Conservation (phyloP, 1,284 basidiomycete genomes). For the Boletellus deceptivus region DNA sequence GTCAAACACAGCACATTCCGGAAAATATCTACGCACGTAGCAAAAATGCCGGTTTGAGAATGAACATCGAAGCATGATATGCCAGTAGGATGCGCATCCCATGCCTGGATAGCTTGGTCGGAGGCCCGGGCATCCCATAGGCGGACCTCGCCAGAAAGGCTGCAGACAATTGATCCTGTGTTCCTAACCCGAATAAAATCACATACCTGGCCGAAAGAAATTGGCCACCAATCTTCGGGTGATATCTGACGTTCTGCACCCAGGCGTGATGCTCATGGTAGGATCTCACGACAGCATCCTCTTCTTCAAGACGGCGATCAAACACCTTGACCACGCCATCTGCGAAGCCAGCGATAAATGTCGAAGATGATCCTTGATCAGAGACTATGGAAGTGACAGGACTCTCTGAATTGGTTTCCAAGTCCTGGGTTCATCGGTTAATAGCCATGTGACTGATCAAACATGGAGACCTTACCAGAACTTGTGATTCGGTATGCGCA, state of each 20-base stretch:
- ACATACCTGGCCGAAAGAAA: slow-evolving; percentile 86
- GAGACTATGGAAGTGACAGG: slow-evolving; percentile 86
- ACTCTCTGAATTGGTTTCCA: slow-evolving; percentile 87
- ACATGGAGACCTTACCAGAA: slow-evolving; percentile 54
- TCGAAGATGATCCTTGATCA: slow-evolving; percentile 76
- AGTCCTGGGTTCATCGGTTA: slow-evolving; percentile 50
- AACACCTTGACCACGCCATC: slow-evolving; percentile 92
- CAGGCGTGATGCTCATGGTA: slow-evolving; percentile 87
- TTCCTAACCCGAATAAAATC: neutral
- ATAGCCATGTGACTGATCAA: neutral
- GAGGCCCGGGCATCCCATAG: slow-evolving; percentile 88
- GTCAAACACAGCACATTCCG: neutral
- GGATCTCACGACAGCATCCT: slow-evolving; percentile 80
- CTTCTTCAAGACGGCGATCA: slow-evolving; percentile 85
- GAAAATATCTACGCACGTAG: slow-evolving; percentile 58
- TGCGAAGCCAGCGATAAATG: slow-evolving; percentile 90
- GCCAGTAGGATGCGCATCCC: slow-evolving; percentile 70
- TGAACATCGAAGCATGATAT: slow-evolving; percentile 89
- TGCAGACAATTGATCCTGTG: slow-evolving; percentile 32
- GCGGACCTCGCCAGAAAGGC: slow-evolving; percentile 87
- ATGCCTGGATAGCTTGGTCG: slow-evolving; percentile 60
- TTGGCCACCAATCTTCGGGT: slow-evolving; percentile 71
- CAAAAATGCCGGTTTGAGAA: slow-evolving; percentile 81
- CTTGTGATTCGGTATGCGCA: slow-evolving; percentile 85
- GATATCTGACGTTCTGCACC: slow-evolving; percentile 90